Evolutionary conservation across 1,139 yeast species (phyloP).

Genomic region (Yamadazyma diospyri): DNA sequence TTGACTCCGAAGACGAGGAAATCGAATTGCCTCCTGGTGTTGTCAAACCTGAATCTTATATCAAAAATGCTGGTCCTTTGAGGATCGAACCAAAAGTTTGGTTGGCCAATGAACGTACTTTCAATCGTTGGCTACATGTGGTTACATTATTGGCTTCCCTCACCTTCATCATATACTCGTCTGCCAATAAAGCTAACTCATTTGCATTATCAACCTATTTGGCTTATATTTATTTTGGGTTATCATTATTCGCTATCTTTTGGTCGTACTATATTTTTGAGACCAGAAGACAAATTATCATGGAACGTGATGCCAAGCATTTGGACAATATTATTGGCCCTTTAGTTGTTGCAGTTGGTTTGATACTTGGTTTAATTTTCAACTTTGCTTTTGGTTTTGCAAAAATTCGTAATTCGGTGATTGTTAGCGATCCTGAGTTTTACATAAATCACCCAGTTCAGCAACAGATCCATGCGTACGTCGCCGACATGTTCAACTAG

Average conservation of each 20-base stretch:
- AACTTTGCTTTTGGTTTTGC: constrained; percentile 73
- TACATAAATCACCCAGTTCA: constrained; percentile 34
- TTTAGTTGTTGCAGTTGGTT: constrained; percentile 66
- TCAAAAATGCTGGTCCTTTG: constrained; percentile 87
- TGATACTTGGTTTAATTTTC: constrained; percentile 60
- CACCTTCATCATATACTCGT: constrained; percentile 78
- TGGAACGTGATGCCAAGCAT: constrained; percentile 80
- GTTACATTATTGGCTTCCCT: constrained; percentile 84
- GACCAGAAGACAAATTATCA: constrained; percentile 68
- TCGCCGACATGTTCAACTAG: constrained; percentile 13
- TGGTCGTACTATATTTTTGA: constrained; percentile 88
- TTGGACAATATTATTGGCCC: constrained; percentile 92
- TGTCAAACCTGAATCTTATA: constrained; percentile 67
- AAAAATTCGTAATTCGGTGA: constrained; percentile 18
- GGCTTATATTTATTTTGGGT: constrained; percentile 75
- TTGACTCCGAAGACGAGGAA: constrained; percentile 86
- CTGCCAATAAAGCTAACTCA: constrained; percentile 65
- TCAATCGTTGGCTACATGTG: constrained; percentile 91
- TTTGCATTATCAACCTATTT: constrained; percentile 54
- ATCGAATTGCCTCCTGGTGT: constrained; percentile 88
- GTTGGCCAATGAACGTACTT: constrained; percentile 97
- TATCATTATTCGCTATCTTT: constrained; percentile 76
- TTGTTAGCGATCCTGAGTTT: constrained; percentile 22
- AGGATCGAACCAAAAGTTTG: constrained; percentile 97
- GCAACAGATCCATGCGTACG: constrained; percentile 31